Evolutionary conservation across 257 asterid genomes (phyloP).

Genomic region (Jacaranda copaia): DNA sequence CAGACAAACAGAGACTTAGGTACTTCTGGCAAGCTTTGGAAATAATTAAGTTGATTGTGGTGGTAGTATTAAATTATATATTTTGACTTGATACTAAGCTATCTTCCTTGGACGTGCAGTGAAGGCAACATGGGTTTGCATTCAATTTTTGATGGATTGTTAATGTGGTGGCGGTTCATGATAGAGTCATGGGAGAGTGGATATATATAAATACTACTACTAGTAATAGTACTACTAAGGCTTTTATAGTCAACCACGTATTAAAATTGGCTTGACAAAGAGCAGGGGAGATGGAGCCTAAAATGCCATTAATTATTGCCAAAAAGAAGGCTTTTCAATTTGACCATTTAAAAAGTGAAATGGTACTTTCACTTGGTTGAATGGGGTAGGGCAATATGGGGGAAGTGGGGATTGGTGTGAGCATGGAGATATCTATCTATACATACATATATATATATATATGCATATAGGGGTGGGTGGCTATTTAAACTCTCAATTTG

Average conservation of each 20-base stretch:
- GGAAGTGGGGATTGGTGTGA: neutral
- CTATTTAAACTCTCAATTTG: neutral
- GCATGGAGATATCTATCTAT: neutral
- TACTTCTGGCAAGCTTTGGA: neutral
- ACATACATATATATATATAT: no score
- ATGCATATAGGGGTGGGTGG: neutral
- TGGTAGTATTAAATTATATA: constrained; percentile 24
- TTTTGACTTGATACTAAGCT: constrained; percentile 26
- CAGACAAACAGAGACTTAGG: constrained; percentile 29
- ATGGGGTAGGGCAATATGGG: neutral
- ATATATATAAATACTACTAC: constrained; percentile 4
- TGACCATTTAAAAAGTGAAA: constrained; percentile 6
- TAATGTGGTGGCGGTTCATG: constrained; percentile 30
- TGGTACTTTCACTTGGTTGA: neutral
- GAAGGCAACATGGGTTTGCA: constrained; percentile 44
- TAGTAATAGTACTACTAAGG: neutral
- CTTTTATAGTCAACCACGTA: constrained; percentile 20
- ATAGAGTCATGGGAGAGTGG: constrained; percentile 32
- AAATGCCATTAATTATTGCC: constrained; percentile 28
- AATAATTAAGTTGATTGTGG: constrained; percentile 11
- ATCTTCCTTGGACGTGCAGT: constrained; percentile 37
- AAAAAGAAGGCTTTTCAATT: neutral
- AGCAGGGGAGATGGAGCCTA: neutral
- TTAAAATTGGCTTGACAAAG: constrained; percentile 22
- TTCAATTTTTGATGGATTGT: constrained; percentile 30